These are phyloP conservation scores for Epichloe hybrida DNA, from an alignment of 2,329 filamentous ascomycete species.

Conservation along the genomic window DNA sequence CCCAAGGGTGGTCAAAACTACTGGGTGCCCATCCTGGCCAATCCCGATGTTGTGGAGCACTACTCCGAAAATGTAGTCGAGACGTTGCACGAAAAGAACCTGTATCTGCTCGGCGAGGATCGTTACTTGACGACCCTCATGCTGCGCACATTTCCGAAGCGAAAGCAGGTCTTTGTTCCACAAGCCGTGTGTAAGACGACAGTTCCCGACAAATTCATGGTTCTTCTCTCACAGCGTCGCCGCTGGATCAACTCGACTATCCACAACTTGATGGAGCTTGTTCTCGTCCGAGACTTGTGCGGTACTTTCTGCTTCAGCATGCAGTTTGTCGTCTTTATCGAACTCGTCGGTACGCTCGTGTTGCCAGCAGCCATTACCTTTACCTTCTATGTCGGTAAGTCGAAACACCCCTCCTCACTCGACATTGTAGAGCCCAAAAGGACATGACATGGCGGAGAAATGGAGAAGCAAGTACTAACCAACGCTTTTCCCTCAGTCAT, in stretches of 20 bases:
- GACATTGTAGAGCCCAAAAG: background rate
- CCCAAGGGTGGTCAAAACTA: conserved; percentile 98
- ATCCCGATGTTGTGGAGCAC: conserved; percentile 96
- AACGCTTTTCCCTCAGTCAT: conserved; percentile 42
- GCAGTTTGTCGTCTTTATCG: conserved; percentile 96
- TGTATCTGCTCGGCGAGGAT: conserved; percentile 84
- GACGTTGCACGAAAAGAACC: conserved; percentile 93
- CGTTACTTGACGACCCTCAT: conserved; percentile 93
- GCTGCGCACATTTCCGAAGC: conserved; percentile 96
- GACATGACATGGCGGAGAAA: background rate
- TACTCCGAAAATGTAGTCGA: conserved; percentile 99
- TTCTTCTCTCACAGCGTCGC: conserved; percentile 84
- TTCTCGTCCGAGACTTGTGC: conserved; percentile 88
- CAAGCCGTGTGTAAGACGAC: conserved; percentile 98
- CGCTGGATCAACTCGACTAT: conserved; percentile 99
- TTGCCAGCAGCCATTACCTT: conserved; percentile 93
- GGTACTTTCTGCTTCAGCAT: conserved; percentile 99
- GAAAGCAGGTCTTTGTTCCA: conserved; percentile 96
- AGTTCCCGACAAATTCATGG: conserved; percentile 83
- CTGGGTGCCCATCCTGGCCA: conserved; percentile 97
- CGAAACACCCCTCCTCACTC: background rate
- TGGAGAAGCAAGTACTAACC: background rate
- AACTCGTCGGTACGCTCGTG: conserved; percentile 86
- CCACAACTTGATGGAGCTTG: conserved; percentile 95
- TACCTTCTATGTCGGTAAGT: conserved; percentile 87